Evolutionary conservation across 768 basidiomycete species (phyloP).

Genomic region (Boletus subcaerulescens): DNA sequence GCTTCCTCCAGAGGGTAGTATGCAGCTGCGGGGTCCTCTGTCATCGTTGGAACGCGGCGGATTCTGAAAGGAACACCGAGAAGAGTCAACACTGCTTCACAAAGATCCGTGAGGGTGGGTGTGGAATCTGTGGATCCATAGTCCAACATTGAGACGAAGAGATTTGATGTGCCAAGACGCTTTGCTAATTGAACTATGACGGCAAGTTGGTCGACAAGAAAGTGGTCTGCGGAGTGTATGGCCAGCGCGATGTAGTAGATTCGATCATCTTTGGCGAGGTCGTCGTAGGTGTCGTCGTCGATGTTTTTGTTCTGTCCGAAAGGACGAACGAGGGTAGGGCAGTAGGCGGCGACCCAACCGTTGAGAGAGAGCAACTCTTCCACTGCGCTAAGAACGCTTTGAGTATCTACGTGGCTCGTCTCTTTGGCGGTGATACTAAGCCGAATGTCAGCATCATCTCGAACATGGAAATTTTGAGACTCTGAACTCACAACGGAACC

Average conservation of each 20-base stretch:
- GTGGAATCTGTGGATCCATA: conserved; percentile 96
- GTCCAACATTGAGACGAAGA: conserved; percentile 98
- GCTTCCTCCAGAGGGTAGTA: conserved; percentile 98
- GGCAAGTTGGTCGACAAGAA: conserved; percentile 96
- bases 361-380: conserved; percentile 94
- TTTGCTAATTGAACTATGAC: conserved; percentile 95
- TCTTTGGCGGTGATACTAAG: conserved; percentile 74
- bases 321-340: conserved; percentile 90
- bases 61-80: conserved; percentile 94
- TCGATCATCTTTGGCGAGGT: conserved; percentile 77
- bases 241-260: conserved; percentile 94
- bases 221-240: conserved; percentile 98
- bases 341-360: conserved; percentile 96
- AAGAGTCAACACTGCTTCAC: conserved; percentile 91
- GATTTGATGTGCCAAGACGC: conserved; percentile 80
- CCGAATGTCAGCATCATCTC: neutral
- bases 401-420: conserved; percentile 85
- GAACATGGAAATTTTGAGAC: neutral
- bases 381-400: conserved; percentile 84
- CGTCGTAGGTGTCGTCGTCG: conserved; percentile 71
- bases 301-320: conserved; percentile 90
- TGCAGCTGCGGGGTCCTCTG: conserved; percentile 76
- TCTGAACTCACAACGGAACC: conserved; percentile 74
- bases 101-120: conserved; percentile 89
- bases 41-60: conserved; percentile 90